Conservation (phyloP, 225 moss, liverwort and hornwort species). For the Pleurozium schreberi region DNA sequence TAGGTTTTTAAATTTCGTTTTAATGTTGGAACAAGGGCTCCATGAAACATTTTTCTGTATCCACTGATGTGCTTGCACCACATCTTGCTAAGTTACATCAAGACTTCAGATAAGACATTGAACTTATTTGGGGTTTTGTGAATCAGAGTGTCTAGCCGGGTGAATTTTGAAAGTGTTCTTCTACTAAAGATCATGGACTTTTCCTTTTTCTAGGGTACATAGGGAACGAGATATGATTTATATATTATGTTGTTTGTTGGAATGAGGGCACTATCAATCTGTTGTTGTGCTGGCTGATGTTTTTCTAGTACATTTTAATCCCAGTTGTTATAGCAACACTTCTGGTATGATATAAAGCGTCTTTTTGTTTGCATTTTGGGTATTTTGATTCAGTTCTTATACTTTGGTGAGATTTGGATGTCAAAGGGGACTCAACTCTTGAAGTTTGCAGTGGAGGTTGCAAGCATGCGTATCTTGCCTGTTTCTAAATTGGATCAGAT, state of each 20-base stretch:
- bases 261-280: background rate
- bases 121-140: background rate
- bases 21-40: background rate
- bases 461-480: constrained; percentile 56
- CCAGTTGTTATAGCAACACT: background rate
- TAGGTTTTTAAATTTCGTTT: background rate
- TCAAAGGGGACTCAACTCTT: background rate
- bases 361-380: background rate
- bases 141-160: background rate
- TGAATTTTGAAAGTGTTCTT: background rate
- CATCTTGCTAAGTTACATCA: background rate
- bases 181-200: background rate
- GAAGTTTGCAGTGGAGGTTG: constrained; percentile 12
- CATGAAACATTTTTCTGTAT: background rate
- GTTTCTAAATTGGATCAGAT: constrained; percentile 29
- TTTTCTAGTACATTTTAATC: background rate
- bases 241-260: background rate
- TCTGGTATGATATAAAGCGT: background rate
- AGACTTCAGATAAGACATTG: background rate
- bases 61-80: background rate
- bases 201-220: background rate
- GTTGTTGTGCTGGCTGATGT: background rate
- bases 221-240: background rate
- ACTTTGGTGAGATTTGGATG: background rate
- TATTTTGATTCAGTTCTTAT: background rate